Conservation (phyloP, 1,284 basidiomycete genomes). For the Puccinia coronata region DNA sequence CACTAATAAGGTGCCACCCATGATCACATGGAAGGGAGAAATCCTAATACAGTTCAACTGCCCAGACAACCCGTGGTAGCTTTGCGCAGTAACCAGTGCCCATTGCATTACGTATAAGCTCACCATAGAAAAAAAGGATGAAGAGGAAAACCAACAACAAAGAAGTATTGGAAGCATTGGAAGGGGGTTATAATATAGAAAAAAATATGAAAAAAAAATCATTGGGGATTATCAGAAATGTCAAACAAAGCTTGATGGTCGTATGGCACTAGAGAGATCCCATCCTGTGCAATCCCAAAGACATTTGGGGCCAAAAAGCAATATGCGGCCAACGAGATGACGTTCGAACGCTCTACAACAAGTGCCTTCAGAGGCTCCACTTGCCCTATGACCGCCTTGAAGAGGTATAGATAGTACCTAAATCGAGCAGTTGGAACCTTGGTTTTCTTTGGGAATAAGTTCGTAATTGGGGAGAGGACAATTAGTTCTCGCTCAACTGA, state of each 20-base stretch:
- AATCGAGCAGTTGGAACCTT: background rate
- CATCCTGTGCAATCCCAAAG: background rate
- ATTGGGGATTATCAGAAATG: too few species aligned
- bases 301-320: background rate
- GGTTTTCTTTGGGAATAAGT: slow-evolving; percentile 1
- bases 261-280: background rate
- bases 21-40: too few species aligned
- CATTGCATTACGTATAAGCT: too few species aligned
- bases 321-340: background rate
- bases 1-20: too few species aligned
- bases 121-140: too few species aligned
- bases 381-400: background rate
- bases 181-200: too few species aligned
- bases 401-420: slow-evolving; percentile 8
- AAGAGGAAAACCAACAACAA: too few species aligned
- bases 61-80: too few species aligned
- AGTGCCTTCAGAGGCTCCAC: background rate
- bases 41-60: too few species aligned
- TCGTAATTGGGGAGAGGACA: background rate
- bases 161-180: too few species aligned
- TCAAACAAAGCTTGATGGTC: background rate
- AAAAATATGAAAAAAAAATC: too few species aligned
- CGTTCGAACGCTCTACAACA: background rate
- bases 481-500: background rate
- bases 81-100: too few species aligned